Evolutionary conservation across 345 rosid species (phyloP), one percentile per base, ranked within the genome.

Genomic region (Moringa oleifera): DNA sequence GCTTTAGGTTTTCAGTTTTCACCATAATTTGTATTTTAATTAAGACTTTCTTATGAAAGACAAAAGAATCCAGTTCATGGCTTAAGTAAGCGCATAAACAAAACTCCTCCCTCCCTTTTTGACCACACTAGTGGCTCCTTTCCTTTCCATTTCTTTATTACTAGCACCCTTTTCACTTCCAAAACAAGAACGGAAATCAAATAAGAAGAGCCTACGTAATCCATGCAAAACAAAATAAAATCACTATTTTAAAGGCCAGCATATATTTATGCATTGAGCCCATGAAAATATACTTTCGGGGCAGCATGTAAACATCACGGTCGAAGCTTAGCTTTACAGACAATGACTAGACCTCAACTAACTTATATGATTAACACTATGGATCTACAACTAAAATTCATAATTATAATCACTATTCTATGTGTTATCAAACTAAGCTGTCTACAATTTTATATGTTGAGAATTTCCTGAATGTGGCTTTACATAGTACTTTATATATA

Each of bases 61-160:
- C 75, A 70, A 65, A 72, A 75, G 84, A 75, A 74, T 74, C 80
- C 80, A 79, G 76, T 79, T 79, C 78, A 74, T 78, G 74, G 86
- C 83, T 84, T 53, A 71, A 81, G 75, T 69, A 65, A 75, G 79
- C 83, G 68, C 71, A 55, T 65, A 51, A 55, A 67, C 69, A 74
- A 75, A 74, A 67, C 67, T 31, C 25, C 51, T 50, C 63, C 51
- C 46, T 0, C 31, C 61, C 72, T 63, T 84, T 82, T 80, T 82
- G 78, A 77, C 86, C 79, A 80, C 22, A 69, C 65, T 79, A 83
- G 80, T 82, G 87, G 77, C 71, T 51, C 65, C 77, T 79, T 72
- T 79, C 50, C 72, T 66, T 50, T 46, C 67, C 71, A 59, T 71
- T 68, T 55, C 60, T 69, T 24, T 24, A 20, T 65, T 19, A 8